Conservation (phyloP, 2,329 filamentous ascomycete genomes). For the Neonectria neomacrospora region DNA sequence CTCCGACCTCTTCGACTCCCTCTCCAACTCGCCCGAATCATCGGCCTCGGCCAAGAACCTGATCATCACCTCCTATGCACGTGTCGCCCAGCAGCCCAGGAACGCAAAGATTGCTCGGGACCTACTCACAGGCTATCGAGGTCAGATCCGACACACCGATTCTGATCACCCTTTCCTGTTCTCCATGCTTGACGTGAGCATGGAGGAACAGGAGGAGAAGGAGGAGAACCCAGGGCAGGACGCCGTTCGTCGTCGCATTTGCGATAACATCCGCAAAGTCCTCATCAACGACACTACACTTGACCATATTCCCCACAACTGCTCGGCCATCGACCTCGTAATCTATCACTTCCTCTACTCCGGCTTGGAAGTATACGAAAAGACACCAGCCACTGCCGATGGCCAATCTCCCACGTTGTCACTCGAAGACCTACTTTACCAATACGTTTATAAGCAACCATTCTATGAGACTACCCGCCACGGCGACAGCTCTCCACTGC, state of each 20-base stretch:
- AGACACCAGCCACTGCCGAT: constrained; percentile 6
- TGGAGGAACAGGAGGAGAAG: constrained; percentile 29
- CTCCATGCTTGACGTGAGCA: constrained; percentile 33
- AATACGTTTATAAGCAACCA: constrained; percentile 38
- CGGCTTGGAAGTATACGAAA: constrained; percentile 37
- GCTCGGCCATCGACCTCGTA: constrained; percentile 38
- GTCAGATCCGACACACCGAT: neutral
- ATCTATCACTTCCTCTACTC: constrained; percentile 35
- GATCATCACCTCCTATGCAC: constrained; percentile 35
- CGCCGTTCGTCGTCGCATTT: constrained; percentile 13
- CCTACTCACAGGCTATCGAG: constrained; percentile 25
- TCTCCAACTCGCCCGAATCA: constrained; percentile 12
- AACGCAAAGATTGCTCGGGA: constrained; percentile 30
- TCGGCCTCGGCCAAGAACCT: constrained; percentile 19
- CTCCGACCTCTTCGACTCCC: constrained; percentile 22
- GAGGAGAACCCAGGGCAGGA: constrained; percentile 21
- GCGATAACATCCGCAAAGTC: constrained; percentile 19
- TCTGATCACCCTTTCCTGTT: constrained; percentile 30
- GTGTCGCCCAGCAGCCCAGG: constrained; percentile 33
- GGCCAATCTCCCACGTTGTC: constrained; percentile 18
- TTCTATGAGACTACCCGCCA: constrained; percentile 22
- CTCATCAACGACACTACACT: constrained; percentile 26
- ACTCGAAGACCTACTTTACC: constrained; percentile 32
- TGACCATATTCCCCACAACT: constrained; percentile 23
- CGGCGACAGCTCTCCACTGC: constrained; percentile 25